phyloP scores from a whole-genome alignment of 768 basidiomycete genomes.

The Phylloporus arenicola region DNA sequence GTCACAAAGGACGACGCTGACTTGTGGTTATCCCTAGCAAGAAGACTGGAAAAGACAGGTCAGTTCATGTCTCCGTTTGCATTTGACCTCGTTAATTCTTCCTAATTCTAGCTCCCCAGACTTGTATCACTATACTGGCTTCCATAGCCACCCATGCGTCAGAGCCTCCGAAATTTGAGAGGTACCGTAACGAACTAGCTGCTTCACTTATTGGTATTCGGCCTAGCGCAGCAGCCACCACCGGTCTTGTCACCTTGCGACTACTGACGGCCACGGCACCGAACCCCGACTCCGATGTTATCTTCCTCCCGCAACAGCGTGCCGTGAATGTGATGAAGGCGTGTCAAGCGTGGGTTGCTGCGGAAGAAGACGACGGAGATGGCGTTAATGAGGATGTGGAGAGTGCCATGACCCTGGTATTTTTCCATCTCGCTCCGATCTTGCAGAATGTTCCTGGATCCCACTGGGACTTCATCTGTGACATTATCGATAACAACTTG shows the following conservation, averaged over 20 bases:
- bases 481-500: constrained; percentile 80
- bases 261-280: constrained; percentile 73
- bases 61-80: constrained; percentile 15
- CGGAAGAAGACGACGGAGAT: constrained; percentile 47
- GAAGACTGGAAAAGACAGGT: constrained; percentile 62
- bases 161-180: constrained; percentile 67
- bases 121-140: constrained; percentile 59
- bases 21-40: constrained; percentile 67
- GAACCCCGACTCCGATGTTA: constrained; percentile 66
- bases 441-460: constrained; percentile 79
- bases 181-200: constrained; percentile 87
- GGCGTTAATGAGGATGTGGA: constrained; percentile 76
- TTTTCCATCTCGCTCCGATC: constrained; percentile 75
- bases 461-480: constrained; percentile 93
- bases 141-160: constrained; percentile 57
- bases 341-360: constrained; percentile 75
- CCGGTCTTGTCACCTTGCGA: constrained; percentile 65
- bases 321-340: constrained; percentile 84
- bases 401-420: constrained; percentile 67
- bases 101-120: constrained; percentile 53
- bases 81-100: neutral
- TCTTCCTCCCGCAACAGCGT: constrained; percentile 80
- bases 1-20: constrained; percentile 64
- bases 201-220: constrained; percentile 69
- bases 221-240: constrained; percentile 53